Conservation (phyloP, 2,329 filamentous ascomycete species). For the Cryphonectria naterciae region DNA sequence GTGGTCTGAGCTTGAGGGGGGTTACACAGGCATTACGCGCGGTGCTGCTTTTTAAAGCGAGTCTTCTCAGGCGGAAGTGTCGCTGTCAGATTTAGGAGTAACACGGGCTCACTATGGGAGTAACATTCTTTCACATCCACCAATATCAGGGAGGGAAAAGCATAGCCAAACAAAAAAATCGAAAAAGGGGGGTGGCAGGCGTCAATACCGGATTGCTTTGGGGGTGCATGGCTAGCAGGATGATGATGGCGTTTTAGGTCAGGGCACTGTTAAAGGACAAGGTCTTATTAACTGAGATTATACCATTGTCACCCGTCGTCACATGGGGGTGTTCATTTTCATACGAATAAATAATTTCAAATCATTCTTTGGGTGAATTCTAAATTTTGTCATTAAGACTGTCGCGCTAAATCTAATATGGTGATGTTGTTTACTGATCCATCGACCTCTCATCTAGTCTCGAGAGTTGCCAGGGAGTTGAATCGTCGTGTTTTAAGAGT, state of each 20-base stretch:
- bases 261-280: constrained; percentile 1
- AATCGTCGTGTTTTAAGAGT: neutral
- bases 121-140: neutral
- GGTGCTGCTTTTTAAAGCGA: neutral
- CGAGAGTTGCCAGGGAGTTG: neutral
- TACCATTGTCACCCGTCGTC: neutral
- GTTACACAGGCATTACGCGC: neutral
- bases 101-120: neutral
- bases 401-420: neutral
- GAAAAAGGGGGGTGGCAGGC: neutral
- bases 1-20: neutral
- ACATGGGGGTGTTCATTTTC: neutral
- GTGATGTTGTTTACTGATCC: neutral
- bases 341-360: neutral
- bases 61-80: too few species aligned
- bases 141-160: neutral
- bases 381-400: neutral
- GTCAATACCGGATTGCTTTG: constrained; percentile 15
- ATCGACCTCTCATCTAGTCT: neutral
- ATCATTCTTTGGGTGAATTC: neutral
- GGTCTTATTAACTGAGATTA: constrained; percentile 8
- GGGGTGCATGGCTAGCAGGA: neutral
- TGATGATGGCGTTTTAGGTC: constrained; percentile 22
- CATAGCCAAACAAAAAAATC: neutral
- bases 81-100: neutral